A percentile compares a stretch with the other conserved stretches of the same genome.
Conservation (phyloP, 495 filamentous ascomycete genomes). For the Penicillium goetzii region DNA sequence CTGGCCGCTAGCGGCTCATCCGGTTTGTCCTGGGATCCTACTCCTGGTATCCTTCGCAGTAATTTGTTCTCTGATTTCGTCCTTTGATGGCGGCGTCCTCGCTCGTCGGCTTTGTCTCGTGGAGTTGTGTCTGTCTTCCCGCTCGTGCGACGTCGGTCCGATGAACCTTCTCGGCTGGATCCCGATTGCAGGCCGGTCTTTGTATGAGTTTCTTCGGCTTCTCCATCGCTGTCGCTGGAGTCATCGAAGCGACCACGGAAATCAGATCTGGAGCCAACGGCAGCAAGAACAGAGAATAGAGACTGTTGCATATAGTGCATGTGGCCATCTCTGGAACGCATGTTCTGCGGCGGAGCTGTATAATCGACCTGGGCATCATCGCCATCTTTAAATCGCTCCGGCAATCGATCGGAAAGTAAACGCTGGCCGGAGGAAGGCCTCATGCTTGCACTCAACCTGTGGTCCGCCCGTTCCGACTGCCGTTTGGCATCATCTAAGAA, state of each 20-base stretch:
- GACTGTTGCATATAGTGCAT: conserved; percentile 86
- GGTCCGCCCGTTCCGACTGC: conserved; percentile 32
- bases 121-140: conserved; percentile 6
- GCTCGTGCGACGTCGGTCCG: conserved; percentile 10
- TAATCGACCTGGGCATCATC: conserved; percentile 76
- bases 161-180: conserved; percentile 15
- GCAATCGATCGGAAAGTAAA: conserved; percentile 69
- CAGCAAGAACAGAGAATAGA: conserved; percentile 90
- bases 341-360: conserved; percentile 56
- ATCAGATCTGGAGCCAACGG: conserved; percentile 80
- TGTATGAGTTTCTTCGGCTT: conserved; percentile 38
- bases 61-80: conserved; percentile 64
- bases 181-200: conserved; percentile 15
- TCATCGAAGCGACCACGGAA: conserved; percentile 82
- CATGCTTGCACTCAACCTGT: conserved; percentile 40
- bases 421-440: conserved; percentile 46
- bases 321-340: conserved; percentile 44
- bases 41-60: conserved; percentile 59
- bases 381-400: conserved; percentile 75
- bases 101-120: conserved; percentile 25
- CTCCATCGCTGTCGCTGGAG: conserved; percentile 78
- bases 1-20: conserved; percentile 28
- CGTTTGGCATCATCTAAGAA: conserved; percentile 36
- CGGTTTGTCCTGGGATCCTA: conserved; percentile 45
- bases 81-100: conserved; percentile 54